Conservation (phyloP, 495 filamentous ascomycete species). For the Aspergillus hancockii region DNA sequence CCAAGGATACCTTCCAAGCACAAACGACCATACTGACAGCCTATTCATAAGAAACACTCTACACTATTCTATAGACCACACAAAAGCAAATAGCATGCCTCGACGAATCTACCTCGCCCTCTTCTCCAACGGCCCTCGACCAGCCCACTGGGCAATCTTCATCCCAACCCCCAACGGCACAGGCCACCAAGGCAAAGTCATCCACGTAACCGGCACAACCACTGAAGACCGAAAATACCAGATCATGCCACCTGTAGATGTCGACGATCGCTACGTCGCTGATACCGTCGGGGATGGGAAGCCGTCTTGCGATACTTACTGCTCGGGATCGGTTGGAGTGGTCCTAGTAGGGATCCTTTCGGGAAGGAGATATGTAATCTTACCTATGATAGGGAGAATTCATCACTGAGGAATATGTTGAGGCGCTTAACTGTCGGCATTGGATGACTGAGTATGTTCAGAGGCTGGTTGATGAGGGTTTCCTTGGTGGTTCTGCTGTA, state of each 20-base stretch:
- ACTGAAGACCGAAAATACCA: conserved; percentile 17
- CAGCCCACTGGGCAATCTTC: conserved; percentile 23
- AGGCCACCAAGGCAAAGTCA: conserved; percentile 16
- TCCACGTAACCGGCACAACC: conserved; percentile 11
- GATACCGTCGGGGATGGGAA: conserved; percentile 21
- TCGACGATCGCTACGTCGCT: conserved; percentile 19
- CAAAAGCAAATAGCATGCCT: not conserved
- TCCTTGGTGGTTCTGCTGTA: not conserved
- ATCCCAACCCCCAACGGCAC: conserved; percentile 14
- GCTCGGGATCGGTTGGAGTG: conserved; percentile 27
- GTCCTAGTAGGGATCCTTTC: conserved; percentile 3
- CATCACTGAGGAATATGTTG: not conserved
- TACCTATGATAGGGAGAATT: not conserved
- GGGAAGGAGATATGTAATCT: not conserved
- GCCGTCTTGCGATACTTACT: conserved; percentile 16
- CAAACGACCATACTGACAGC: too few relatives aligned
- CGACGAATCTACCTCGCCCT: conserved; percentile 20
- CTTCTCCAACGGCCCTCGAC: conserved; percentile 21
- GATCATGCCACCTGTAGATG: conserved; percentile 21
- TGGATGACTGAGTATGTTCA: not conserved
- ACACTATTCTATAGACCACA: too few relatives aligned
- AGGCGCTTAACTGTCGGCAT: not conserved
- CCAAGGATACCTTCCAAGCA: too few relatives aligned
- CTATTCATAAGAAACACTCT: too few relatives aligned
- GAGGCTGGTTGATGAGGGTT: not conserved